Base-by-base conservation (phyloP, 2,329 filamentous ascomycete genomes). In the Lachnellula suecica region DNA sequence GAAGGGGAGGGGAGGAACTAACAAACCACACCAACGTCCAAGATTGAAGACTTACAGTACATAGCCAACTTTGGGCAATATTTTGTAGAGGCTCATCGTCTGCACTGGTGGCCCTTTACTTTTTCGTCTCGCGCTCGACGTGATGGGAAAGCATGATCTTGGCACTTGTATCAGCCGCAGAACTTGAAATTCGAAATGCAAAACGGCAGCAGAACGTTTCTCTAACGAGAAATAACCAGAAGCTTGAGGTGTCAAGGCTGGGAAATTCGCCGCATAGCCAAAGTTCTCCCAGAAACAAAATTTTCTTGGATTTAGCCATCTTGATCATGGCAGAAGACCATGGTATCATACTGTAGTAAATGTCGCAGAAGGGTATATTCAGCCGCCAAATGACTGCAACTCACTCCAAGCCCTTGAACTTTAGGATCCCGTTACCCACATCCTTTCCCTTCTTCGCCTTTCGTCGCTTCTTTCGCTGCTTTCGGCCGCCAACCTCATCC, bases 351-450 rank as follows among this genome's bases (percentile, higher is more conserved):
- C 15, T 20, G 29, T 11, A 11, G n/a, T 10, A 9, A 40, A 15
- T 17, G 37, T 20, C 37, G 19, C 17, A 17, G 37, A 40, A 19
- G 37, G 37, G 17, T 40, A 40, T 40, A 40, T 17, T 34, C 37
- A 19, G n/a, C 3, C 10, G 37, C 4, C 9, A 10, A 2, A 9
- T 17, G 17, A 9, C 37, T 31, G 22, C 19, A 31, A 19, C 37
- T 48, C n/a, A 64, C 58, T 66, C 59, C 59, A 68, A 53, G 23
- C 65, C 65, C 51, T 65, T 60, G 43, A 68, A 65, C 37, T 60
- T 59, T 24, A 68, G 54, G 38, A 68, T 66, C 3, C 66, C 66
- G 55, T 62, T 67, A 19, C 63, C 63, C 31, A 46, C 47, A 46
- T 61, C 54, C 52, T 64, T 66, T 9, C 59, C 59, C 47, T 65